A percentile compares a stretch with the other conserved stretches of the same genome.
Conservation (phyloP, 2,329 filamentous ascomycete genomes). For the Talaromyces marneffei region DNA sequence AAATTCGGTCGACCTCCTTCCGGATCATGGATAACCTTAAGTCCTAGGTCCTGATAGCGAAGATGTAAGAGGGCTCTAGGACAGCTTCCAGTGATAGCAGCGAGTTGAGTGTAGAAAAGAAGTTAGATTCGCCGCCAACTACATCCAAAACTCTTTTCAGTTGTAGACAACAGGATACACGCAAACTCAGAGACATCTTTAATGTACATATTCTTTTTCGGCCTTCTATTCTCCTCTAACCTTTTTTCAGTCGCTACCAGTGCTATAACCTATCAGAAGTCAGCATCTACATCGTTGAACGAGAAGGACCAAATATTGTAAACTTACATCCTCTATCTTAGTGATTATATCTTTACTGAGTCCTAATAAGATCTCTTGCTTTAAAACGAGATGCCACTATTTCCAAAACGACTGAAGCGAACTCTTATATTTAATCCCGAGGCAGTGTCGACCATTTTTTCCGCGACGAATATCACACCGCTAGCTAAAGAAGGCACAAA, state of each 20-base stretch:
- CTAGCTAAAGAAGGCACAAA: conserved; percentile 20
- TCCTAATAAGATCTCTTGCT: conserved; percentile 16
- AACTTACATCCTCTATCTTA: conserved; percentile 6
- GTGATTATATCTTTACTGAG: conserved; percentile 2
- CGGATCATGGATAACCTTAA: too few relatives aligned
- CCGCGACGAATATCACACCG: not conserved
- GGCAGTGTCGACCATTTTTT: not conserved
- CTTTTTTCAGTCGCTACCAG: conserved; percentile 23
- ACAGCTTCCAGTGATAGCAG: conserved; percentile 19
- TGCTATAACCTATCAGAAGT: conserved; percentile 23
- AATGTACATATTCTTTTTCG: conserved; percentile 29
- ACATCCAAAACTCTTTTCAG: conserved; percentile 27
- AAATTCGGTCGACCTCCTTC: too few relatives aligned
- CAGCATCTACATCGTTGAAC: conserved; percentile 9
- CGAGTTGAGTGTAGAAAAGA: conserved; percentile 20
- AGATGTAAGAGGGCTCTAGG: too few relatives aligned
- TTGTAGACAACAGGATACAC: conserved; percentile 24
- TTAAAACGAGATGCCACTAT: conserved; percentile 21
- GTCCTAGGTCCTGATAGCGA: too few relatives aligned
- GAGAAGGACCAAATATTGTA: not conserved
- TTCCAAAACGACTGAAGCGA: conserved; percentile 12
- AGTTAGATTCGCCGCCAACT: conserved; percentile 24
- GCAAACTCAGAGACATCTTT: conserved; percentile 30
- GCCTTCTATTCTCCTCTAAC: conserved; percentile 18
- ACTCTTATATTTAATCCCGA: not conserved